Base-by-base conservation (phyloP, 192 early-diverging fungal species). In the Glomus cerebriforme region DNA sequence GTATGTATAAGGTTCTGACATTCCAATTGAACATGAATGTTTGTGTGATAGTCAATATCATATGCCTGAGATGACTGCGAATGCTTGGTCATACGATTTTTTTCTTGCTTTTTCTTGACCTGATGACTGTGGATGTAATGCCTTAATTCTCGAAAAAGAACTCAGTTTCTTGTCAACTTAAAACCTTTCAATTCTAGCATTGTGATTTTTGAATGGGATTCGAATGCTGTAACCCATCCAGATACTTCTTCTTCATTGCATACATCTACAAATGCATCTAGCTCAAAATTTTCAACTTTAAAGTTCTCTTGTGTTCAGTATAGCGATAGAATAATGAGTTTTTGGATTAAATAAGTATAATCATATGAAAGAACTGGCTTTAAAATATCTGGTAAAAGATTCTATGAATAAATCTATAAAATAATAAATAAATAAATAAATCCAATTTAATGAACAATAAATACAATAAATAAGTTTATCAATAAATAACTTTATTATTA, bases 301-400 rank as follows among this genome's bases (percentile, higher is more conserved):
- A 65, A 65, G 19, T 65, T 63, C 17, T 63, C 62, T 63, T 22
- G 62, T 22, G 62, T 63, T 63, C 15, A 17, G 62, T 22, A 63
- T 65, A 3, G 63, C 6, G 24, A 65, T 65, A 65, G 63, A 65
- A 65, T 65, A 65, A 12, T 19, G 22, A 65, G 32, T 65, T 13
- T n/a, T 65, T 65, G 63, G 1, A 65, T 65, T 65, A 24, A 65
- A 65, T 65, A 65, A 65, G 63, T 65, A 65, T 24, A 65, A 65
- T 65, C 24, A 13, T 22, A 32, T 12, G 63, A 22, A 65, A 65
- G 63, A 65, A 65, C 63, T 19, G 63, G 19, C 19, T 65, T 65
- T 24, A 65, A 65, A 65, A 65, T n/a, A 24, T 65, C 24, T 65
- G 63, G n/a, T 63, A 63, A 63, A 63, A 63, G 62, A 22, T 2